phyloP scores from a whole-genome alignment of 345 rosid species.

The Murraya koenigii region DNA sequence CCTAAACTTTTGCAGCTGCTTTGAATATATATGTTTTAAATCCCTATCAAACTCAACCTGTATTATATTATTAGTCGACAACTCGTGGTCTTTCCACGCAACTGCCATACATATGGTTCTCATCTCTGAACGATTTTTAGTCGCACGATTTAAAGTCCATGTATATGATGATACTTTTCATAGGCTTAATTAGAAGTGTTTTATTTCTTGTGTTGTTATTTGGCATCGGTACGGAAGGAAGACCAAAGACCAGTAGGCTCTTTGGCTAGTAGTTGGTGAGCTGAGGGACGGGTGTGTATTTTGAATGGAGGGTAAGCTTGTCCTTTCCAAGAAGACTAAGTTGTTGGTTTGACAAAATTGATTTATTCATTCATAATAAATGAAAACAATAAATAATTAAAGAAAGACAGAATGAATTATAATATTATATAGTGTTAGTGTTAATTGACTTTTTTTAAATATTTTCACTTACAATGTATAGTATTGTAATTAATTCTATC shows the following conservation, averaged over 20 bases:
- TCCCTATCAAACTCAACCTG: slow-evolving; percentile 5
- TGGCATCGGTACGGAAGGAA: neutral
- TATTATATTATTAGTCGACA: neutral
- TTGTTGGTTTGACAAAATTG: too few relatives aligned
- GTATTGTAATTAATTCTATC: too few relatives aligned
- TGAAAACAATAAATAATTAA: too few relatives aligned
- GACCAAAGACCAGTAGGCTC: slow-evolving; percentile 6
- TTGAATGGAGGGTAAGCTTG: slow-evolving; percentile 36
- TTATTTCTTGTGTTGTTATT: neutral
- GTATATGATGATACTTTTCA: too few relatives aligned
- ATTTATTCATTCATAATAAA: too few relatives aligned
- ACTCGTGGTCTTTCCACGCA: slow-evolving; percentile 7
- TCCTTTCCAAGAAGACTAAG: too few relatives aligned
- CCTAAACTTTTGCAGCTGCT: slow-evolving; percentile 11
- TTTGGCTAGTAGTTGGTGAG: slow-evolving; percentile 37
- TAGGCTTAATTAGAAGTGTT: too few relatives aligned
- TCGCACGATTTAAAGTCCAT: neutral
- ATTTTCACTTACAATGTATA: too few relatives aligned
- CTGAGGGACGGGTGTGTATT: neutral
- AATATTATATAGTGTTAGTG: too few relatives aligned
- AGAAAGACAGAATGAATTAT: too few relatives aligned
- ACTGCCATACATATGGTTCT: slow-evolving; percentile 16
- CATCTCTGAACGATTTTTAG: neutral
- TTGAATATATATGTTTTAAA: slow-evolving; percentile 5
- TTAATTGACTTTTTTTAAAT: too few relatives aligned